These are phyloP conservation scores for Saussurea involucrata DNA, from an alignment of 129 eudicot genomes.

Conservation along the genomic window DNA sequence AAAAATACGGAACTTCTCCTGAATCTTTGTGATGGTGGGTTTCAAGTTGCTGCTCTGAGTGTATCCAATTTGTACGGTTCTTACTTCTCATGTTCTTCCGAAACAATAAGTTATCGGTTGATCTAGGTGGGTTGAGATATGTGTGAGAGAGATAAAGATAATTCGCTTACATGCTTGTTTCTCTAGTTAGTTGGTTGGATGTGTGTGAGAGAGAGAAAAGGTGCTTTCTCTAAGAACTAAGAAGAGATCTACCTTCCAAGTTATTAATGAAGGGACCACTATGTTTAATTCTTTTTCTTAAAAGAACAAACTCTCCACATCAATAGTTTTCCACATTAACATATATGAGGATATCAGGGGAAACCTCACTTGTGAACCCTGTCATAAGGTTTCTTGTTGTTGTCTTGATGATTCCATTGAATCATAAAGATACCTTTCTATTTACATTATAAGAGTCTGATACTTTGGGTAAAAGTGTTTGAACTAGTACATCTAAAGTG, in stretches of 20 bases:
- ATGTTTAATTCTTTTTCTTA: neutral
- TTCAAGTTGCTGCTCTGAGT: neutral
- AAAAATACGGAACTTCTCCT: neutral
- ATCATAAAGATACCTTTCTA: neutral
- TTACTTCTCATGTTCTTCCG: neutral
- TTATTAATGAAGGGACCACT: neutral
- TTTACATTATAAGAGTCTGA: neutral
- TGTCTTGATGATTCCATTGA: neutral
- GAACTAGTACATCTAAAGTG: neutral
- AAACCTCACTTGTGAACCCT: neutral
- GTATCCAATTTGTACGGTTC: neutral
- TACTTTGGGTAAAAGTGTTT: neutral
- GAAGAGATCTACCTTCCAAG: neutral
- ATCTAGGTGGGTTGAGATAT: neutral
- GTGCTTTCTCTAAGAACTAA: neutral
- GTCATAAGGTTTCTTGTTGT: neutral
- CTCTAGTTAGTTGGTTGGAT: neutral
- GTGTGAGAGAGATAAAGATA: neutral
- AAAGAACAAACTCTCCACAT: neutral
- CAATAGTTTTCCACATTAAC: neutral
- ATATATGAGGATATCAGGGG: neutral
- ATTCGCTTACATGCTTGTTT: neutral
- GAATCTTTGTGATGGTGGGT: neutral
- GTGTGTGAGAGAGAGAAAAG: neutral
- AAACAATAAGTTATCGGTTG: neutral